phyloP scores from a whole-genome alignment of 2,329 filamentous ascomycete species.

The Neospermospora avenae region DNA sequence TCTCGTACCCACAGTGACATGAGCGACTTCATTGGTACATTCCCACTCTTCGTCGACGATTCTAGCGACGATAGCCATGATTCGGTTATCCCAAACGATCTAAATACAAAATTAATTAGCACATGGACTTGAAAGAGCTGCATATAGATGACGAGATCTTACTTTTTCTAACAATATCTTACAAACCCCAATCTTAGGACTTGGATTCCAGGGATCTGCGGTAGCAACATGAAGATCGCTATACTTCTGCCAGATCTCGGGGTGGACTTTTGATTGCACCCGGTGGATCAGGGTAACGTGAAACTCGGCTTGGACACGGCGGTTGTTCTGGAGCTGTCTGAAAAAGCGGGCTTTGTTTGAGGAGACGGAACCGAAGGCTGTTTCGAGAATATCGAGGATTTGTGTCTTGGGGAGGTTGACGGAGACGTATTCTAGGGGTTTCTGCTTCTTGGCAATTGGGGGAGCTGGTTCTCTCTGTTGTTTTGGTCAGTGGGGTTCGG shows the following conservation, averaged over 20 bases:
- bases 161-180: slow-evolving; percentile 61
- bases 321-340: slow-evolving; percentile 66
- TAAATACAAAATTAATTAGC: slow-evolving; percentile 33
- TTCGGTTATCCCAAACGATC: slow-evolving; percentile 77
- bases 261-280: slow-evolving; percentile 55
- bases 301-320: slow-evolving; percentile 79
- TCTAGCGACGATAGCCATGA: slow-evolving; percentile 90
- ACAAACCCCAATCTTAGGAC: slow-evolving; percentile 59
- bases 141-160: slow-evolving; percentile 25
- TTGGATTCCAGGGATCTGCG: slow-evolving; percentile 35
- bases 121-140: neutral
- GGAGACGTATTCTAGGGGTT: slow-evolving; percentile 62
- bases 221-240: slow-evolving; percentile 49
- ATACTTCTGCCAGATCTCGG: slow-evolving; percentile 75
- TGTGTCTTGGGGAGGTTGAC: slow-evolving; percentile 51
- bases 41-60: slow-evolving; percentile 62
- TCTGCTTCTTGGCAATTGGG: slow-evolving; percentile 44
- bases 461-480: slow-evolving; percentile 29
- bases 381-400: slow-evolving; percentile 60
- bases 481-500: slow-evolving; percentile 3
- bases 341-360: slow-evolving; percentile 64
- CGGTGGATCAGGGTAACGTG: slow-evolving; percentile 94
- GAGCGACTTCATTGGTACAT: slow-evolving; percentile 74
- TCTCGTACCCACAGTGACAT: slow-evolving; percentile 86
- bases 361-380: slow-evolving; percentile 58